Evolutionary conservation across 2,329 filamentous ascomycete genomes (phyloP).

Genomic region (Diplodia seriata): DNA sequence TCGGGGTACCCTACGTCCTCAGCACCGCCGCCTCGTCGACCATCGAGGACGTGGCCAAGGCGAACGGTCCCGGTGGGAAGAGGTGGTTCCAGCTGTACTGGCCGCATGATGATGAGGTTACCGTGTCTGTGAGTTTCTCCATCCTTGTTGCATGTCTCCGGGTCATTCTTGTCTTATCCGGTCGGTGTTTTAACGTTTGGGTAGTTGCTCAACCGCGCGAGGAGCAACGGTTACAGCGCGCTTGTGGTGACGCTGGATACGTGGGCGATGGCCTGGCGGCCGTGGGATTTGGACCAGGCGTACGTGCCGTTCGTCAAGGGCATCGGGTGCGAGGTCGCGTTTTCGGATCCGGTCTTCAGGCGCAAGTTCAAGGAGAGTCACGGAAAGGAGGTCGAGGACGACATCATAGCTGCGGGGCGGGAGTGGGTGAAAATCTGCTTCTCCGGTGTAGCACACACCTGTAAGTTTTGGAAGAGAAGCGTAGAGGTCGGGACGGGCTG

Average conservation of each 20-base stretch:
- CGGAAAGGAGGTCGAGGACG: constrained; percentile 49
- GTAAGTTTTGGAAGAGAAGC: background rate
- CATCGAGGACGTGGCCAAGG: constrained; percentile 68
- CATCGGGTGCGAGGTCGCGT: constrained; percentile 66
- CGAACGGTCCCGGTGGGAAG: constrained; percentile 58
- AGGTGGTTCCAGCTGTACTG: constrained; percentile 78
- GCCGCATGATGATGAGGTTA: constrained; percentile 69
- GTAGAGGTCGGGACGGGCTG: too few relatives aligned
- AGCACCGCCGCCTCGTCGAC: constrained; percentile 66
- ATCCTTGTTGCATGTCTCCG: too few relatives aligned
- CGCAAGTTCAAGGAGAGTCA: constrained; percentile 60
- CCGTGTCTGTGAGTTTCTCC: constrained; percentile 54
- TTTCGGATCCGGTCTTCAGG: constrained; percentile 71
- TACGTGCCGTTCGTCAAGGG: constrained; percentile 43
- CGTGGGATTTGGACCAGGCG: constrained; percentile 68
- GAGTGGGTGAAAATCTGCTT: constrained; percentile 41
- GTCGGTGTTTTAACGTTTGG: constrained; percentile 24
- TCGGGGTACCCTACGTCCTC: constrained; percentile 69
- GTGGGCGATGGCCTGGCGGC: constrained; percentile 70
- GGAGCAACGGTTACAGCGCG: constrained; percentile 64
- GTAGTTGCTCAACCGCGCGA: constrained; percentile 63
- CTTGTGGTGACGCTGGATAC: constrained; percentile 77
- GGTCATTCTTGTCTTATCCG: too few relatives aligned
- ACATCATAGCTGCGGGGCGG: constrained; percentile 43
- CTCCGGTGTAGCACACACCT: constrained; percentile 56